phyloP scores from a whole-genome alignment of 768 basidiomycete species.

The Sutorius australiensis region DNA sequence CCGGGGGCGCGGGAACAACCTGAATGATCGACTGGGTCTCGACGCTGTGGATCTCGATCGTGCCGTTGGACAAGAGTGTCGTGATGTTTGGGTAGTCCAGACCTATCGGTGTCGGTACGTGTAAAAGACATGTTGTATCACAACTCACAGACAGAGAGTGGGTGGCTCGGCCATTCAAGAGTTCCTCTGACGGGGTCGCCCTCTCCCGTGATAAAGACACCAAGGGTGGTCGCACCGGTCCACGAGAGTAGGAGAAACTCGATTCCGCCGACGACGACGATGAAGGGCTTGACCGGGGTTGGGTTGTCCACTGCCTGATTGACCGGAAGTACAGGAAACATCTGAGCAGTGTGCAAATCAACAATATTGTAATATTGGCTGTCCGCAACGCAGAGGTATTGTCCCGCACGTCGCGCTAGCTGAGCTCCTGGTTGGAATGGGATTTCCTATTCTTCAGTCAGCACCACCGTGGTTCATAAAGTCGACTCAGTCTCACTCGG shows the following conservation, averaged over 20 bases:
- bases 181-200: conserved; percentile 92
- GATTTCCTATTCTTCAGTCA: conserved; percentile 53
- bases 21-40: conserved; percentile 72
- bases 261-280: conserved; percentile 67
- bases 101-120: conserved; percentile 37
- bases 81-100: conserved; percentile 81
- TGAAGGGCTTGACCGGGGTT: conserved; percentile 56
- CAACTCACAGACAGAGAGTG: conserved; percentile 67
- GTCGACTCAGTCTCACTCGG: conserved; percentile 43
- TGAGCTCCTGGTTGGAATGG: conserved; percentile 57
- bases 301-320: conserved; percentile 56
- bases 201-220: conserved; percentile 78
- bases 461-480: background rate
- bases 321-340: conserved; percentile 73
- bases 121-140: background rate
- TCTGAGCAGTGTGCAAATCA: conserved; percentile 66
- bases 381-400: conserved; percentile 71
- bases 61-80: conserved; percentile 72
- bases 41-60: conserved; percentile 77
- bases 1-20: conserved; percentile 50
- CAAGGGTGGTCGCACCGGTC: conserved; percentile 77
- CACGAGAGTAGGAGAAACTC: conserved; percentile 88
- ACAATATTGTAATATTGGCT: conserved; percentile 71
- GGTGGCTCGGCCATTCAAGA: conserved; percentile 79
- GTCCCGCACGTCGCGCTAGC: conserved; percentile 59